A percentile compares a stretch with the other conserved stretches of the same genome.
These are phyloP conservation scores for Apiospora marii DNA, from an alignment of 2,329 filamentous ascomycete species.

Conservation along the genomic window DNA sequence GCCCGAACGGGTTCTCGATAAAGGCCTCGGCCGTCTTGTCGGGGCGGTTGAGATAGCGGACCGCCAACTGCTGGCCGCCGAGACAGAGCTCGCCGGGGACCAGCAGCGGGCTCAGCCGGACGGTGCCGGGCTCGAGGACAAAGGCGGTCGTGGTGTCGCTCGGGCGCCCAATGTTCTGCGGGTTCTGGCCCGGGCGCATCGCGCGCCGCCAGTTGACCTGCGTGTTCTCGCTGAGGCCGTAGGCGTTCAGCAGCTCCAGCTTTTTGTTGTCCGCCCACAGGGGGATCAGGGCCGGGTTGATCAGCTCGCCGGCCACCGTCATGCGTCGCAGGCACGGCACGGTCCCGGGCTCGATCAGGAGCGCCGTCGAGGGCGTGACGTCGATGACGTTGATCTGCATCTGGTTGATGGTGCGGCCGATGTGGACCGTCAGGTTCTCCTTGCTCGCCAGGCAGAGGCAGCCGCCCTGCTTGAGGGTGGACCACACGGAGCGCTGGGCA, in stretches of 20 bases:
- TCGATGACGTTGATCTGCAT: constrained; percentile 27
- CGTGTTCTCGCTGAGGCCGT: constrained; percentile 28
- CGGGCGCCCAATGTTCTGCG: constrained; percentile 25
- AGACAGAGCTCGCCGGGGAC: constrained; percentile 28
- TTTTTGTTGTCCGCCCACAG: constrained; percentile 19
- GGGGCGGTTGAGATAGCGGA: constrained; percentile 26
- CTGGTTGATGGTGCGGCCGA: constrained; percentile 26
- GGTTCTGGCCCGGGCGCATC: constrained; percentile 25
- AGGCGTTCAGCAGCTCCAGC: constrained; percentile 27
- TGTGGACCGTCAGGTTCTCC: constrained; percentile 22
- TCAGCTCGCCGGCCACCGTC: constrained; percentile 27
- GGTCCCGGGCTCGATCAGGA: constrained; percentile 22
- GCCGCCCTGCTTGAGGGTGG: constrained; percentile 26
- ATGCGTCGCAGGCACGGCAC: constrained; percentile 26
- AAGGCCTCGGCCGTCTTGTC: constrained; percentile 26
- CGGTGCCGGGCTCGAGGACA: constrained; percentile 25
- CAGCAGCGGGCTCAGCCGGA: constrained; percentile 24
- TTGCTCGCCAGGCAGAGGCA: constrained; percentile 27
- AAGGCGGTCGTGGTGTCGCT: constrained; percentile 26
- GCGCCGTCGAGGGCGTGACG: constrained; percentile 25
- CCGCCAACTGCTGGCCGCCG: constrained; percentile 26
- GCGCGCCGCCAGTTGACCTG: constrained; percentile 27
- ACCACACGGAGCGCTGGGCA: constrained; percentile 26
- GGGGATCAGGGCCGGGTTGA: constrained; percentile 25
- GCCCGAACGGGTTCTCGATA: constrained; percentile 24